Base-by-base conservation (phyloP, 305 asterid species). In the Rubia occidens region DNA sequence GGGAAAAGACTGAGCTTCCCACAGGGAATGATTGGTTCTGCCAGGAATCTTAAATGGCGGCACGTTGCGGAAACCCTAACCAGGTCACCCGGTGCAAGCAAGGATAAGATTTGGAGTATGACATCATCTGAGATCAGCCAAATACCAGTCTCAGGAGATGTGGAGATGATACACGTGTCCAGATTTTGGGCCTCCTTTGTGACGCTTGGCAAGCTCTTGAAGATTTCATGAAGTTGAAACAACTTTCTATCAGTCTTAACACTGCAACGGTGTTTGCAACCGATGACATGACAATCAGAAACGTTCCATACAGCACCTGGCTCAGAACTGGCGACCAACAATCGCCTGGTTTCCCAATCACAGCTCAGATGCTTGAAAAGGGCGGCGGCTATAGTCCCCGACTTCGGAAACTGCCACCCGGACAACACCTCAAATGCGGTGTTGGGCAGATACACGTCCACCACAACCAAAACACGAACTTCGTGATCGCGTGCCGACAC, bases 201-300 rank as follows among this genome's bases (percentile, higher is more conserved):
- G 64, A 85, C 87, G 61, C 87, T 79, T 39, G 97, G 96, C 76
- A 89, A 79, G 76, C 87, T 82, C 86, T 82, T 84, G 76, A 94
- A 94, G 49, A 94, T 87, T 78, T 90, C 99, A 81, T 87, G 95
- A 69, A 94, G 92, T 72, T 90, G 97, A 79, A 94, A 94, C 60
- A 65, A 85, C 80, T 94, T 87, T 78, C 79, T 80, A 81, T 81
- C 85, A 64, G 91, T 80, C 75, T 78, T 68, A 64, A 82, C 76
- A 75, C 82, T 82, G 76, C 96, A 94, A 11, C 68, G 82, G 67
- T 75, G 79, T 75, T 73, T 72, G 74, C 99, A 94, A 72, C 87
- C 89, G 66, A 90, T 80, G 72, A 81, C 87, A 20, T 94, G 93
- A 78, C 99, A 90, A 72, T 85, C 95, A 17, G 84, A 72, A 61